A percentile compares a stretch with the other conserved stretches of the same genome.
Evolutionary conservation across 73 alveolate genomes (phyloP).

Genomic region (Uronychia binucleata): DNA sequence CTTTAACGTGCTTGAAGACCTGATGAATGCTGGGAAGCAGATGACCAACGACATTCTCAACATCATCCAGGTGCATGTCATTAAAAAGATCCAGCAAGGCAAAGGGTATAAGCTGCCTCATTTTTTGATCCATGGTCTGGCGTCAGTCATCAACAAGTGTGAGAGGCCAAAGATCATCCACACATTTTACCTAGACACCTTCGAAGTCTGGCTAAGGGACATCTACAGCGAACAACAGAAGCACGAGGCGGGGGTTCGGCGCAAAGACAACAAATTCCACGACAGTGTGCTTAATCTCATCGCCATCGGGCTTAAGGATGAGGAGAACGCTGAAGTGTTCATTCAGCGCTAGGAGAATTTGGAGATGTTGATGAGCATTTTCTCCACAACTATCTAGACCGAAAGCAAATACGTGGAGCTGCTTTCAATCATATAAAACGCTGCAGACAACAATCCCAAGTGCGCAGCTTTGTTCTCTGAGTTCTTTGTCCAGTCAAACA

Average conservation of each 20-base stretch:
- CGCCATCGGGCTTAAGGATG: neutral
- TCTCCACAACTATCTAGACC: neutral
- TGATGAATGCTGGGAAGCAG: constrained; percentile 52
- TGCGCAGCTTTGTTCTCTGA: constrained; percentile 44
- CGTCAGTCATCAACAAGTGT: neutral
- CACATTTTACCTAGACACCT: constrained; percentile 31
- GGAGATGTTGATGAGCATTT: neutral
- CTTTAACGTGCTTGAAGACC: constrained; percentile 39
- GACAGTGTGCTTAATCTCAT: neutral
- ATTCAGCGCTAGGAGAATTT: neutral
- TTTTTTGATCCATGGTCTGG: constrained; percentile 6
- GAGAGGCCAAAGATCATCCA: neutral
- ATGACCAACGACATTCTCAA: constrained; percentile 37
- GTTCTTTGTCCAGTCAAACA: constrained; percentile 4
- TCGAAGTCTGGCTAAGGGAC: constrained; percentile 41
- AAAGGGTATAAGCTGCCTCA: constrained; percentile 41
- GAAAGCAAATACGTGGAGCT: neutral
- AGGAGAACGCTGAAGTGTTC: neutral
- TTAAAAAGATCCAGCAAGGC: constrained; percentile 21
- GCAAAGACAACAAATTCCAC: neutral
- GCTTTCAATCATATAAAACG: constrained; percentile 48
- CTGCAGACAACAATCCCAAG: constrained; percentile 8
- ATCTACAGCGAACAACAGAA: neutral
- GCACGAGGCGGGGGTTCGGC: neutral
- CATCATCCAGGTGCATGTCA: constrained; percentile 26